Evolutionary conservation across 306 rosid genomes (phyloP).

Genomic region (Castanea crenata): DNA sequence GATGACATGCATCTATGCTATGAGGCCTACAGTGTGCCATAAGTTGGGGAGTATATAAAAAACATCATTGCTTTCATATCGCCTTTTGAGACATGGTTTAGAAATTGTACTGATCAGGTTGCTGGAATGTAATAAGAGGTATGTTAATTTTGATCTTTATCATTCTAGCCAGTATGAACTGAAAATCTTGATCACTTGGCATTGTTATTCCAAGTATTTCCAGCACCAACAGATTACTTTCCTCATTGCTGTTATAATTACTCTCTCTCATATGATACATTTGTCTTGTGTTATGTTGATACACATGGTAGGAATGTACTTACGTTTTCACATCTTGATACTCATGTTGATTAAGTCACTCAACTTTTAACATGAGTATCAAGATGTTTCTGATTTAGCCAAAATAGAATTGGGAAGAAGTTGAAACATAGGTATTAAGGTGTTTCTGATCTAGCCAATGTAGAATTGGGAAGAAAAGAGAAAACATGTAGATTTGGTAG

Average conservation of each 20-base stretch:
- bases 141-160: slow-evolving; percentile 1
- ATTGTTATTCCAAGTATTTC: background rate
- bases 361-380: no score
- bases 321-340: no score
- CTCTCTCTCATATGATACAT: no score
- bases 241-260: background rate
- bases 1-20: background rate
- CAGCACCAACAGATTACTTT: background rate
- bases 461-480: no score
- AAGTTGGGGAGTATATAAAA: background rate
- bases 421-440: no score
- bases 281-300: no score
- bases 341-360: no score
- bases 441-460: no score
- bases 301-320: no score
- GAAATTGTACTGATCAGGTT: slow-evolving; percentile 9
- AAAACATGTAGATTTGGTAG: no score
- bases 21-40: background rate
- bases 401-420: no score
- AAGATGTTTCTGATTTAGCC: no score
- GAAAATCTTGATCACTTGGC: background rate
- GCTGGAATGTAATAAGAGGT: slow-evolving; percentile 19
- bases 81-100: slow-evolving; percentile 17
- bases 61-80: slow-evolving; percentile 18
- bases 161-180: background rate